Conservation (phyloP, 148 eudicot species). For the Cornus kousa region DNA sequence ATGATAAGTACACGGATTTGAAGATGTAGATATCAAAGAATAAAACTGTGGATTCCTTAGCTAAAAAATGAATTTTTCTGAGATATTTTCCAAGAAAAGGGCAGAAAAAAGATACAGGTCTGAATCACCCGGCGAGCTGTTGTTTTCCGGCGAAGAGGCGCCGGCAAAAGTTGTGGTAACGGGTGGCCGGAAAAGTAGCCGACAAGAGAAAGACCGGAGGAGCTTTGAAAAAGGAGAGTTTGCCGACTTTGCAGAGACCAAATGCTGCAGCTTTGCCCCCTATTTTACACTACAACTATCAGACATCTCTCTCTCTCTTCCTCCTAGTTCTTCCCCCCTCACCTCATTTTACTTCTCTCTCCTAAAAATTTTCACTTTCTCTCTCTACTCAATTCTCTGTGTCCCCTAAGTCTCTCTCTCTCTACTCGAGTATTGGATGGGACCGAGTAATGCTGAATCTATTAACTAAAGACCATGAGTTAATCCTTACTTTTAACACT, state of each 20-base stretch:
- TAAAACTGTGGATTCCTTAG: not conserved
- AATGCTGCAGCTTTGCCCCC: slow-evolving; percentile 41
- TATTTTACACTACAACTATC: slow-evolving; percentile 35
- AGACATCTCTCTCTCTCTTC: slow-evolving; percentile 33
- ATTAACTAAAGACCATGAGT: not conserved
- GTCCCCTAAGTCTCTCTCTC: not conserved
- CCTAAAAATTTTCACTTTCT: not conserved
- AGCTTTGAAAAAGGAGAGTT: slow-evolving; percentile 22
- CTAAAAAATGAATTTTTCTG: not conserved
- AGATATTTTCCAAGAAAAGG: not conserved
- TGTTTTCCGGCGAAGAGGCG: slow-evolving; percentile 25
- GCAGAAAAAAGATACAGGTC: not conserved
- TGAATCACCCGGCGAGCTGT: slow-evolving; percentile 4
- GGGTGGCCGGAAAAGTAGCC: not conserved
- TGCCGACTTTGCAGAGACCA: slow-evolving; percentile 52
- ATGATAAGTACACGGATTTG: not conserved
- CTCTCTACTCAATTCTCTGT: not conserved
- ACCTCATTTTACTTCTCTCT: not conserved
- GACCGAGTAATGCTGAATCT: not conserved
- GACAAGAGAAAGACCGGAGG: slow-evolving; percentile 16
- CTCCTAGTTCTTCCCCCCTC: not conserved
- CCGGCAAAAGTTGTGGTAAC: not conserved
- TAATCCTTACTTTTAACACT: not conserved
- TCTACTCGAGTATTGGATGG: not conserved
- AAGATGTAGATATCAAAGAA: not conserved